Base-by-base conservation (phyloP, 108 stramenopile species). In the Parietichytrium sp. region DNA sequence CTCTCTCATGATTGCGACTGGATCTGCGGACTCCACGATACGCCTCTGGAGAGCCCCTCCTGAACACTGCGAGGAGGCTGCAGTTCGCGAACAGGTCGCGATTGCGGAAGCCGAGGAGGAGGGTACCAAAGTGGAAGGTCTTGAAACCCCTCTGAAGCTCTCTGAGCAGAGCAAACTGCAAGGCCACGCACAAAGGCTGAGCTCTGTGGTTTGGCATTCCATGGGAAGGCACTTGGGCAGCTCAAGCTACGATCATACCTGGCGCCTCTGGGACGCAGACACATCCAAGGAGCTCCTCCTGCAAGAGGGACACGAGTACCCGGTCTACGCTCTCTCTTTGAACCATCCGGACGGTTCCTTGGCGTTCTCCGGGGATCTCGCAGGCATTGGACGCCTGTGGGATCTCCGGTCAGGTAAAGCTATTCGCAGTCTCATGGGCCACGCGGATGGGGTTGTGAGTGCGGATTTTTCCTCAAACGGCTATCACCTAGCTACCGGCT, bases 241-340 rank as follows among this genome's bases (percentile, higher is more conserved):
- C 2, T 95, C 96, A 8, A 93, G 94, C 81, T 96, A 93, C 55
- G 98, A 99, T 84, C 93, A 94, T 83, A 96, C 97, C 4, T 99
- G 98, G 98, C 85, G 98, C 48, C 91, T 99, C 23, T 99, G 96
- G 97, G 97, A 99, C 85, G 90, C 95, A 3, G 95, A 95, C 84
- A 95, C 93, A 26, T 93, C 93, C 18, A 81, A 87, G 29, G 91
- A 90, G 77, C 50, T 99, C n/a, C 85, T 98, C 16, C 80, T 99
- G 54, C 98, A 99, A 84, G 95, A 81, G 4, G 98, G 98, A 3
- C 98, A 98, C 83, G 87, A 86, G 72, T 87, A 88, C 80, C 94
- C 96, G 80, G 89, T 90, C 16, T 97, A 95, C 83, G 96, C 95
- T 10, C 86, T 98, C 51, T 92, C 93, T 7, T 96, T 98, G 84